Conservation (phyloP, 768 basidiomycete species). For the Leccinum imitatum region DNA sequence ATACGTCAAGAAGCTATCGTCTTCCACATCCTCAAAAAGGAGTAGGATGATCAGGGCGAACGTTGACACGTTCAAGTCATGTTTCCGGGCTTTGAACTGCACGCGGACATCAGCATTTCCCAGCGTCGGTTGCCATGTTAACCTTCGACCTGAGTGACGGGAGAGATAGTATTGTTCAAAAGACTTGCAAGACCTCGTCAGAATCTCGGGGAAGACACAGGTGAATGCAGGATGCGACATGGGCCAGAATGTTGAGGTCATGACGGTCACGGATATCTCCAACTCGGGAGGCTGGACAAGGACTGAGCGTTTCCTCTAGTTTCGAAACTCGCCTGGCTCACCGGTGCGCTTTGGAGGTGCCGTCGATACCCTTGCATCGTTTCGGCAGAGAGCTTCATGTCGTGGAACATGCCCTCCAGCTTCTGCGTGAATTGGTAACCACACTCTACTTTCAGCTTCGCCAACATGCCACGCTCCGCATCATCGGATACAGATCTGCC, state of each 20-base stretch:
- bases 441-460: constrained; percentile 95
- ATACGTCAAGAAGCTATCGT: constrained; percentile 74
- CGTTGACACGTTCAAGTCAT: constrained; percentile 93
- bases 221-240: constrained; percentile 62
- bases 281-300: constrained; percentile 61
- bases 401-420: constrained; percentile 98
- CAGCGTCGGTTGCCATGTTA: constrained; percentile 89
- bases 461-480: constrained; percentile 95
- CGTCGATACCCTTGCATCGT: constrained; percentile 72
- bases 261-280: constrained; percentile 85
- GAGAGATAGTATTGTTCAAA: constrained; percentile 91
- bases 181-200: constrained; percentile 64
- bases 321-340: constrained; percentile 36
- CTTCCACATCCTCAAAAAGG: constrained; percentile 73
- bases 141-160: constrained; percentile 82
- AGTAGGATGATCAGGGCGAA: constrained; percentile 84
- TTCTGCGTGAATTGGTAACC: constrained; percentile 97
- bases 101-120: constrained; percentile 90
- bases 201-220: constrained; percentile 65
- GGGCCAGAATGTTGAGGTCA: constrained; percentile 98
- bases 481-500: constrained; percentile 94
- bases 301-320: constrained; percentile 11
- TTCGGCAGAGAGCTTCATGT: constrained; percentile 88
- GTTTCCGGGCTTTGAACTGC: constrained; percentile 72
- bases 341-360: constrained; percentile 57